A percentile compares a stretch with the other conserved stretches of the same genome.
Evolutionary conservation across 169 alveolate genomes (phyloP).

Genomic region (Plasmodium inui): DNA sequence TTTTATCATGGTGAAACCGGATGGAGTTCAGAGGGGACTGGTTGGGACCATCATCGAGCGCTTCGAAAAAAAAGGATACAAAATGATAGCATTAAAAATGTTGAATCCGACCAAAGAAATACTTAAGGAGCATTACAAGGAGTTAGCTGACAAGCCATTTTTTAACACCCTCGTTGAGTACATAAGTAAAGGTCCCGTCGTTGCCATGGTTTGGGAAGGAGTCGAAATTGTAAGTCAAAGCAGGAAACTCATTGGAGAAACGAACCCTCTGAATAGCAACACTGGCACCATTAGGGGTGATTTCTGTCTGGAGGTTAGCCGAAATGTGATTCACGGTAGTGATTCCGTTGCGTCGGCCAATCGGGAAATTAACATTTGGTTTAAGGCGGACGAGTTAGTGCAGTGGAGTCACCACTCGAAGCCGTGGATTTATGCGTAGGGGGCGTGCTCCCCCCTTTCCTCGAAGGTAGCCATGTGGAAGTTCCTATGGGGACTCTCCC

Average conservation of each 20-base stretch:
- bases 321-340: slow-evolving; percentile 96
- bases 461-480: not conserved
- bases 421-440: slow-evolving; percentile 39
- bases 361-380: slow-evolving; percentile 96
- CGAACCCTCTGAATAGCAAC: slow-evolving; percentile 87
- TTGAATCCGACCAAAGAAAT: slow-evolving; percentile 88
- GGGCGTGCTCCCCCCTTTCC: not conserved
- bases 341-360: slow-evolving; percentile 95
- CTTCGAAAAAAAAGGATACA: slow-evolving; percentile 96
- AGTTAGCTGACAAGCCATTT: slow-evolving; percentile 94
- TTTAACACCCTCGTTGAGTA: slow-evolving; percentile 92
- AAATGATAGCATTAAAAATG: slow-evolving; percentile 95
- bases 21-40: slow-evolving; percentile 98
- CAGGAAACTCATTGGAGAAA: slow-evolving; percentile 95
- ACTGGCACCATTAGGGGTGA: slow-evolving; percentile 96
- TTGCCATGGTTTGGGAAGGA: slow-evolving; percentile 98
- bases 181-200: slow-evolving; percentile 97
- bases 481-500: too few species aligned
- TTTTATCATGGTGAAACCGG: slow-evolving; percentile 99
- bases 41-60: slow-evolving; percentile 95
- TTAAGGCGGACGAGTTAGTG: slow-evolving; percentile 93
- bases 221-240: slow-evolving; percentile 94
- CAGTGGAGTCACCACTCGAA: slow-evolving; percentile 80
- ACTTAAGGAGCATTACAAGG: slow-evolving; percentile 96
- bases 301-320: slow-evolving; percentile 93